Conservation (phyloP, 164 flowering plant species). For the Piper longum region DNA sequence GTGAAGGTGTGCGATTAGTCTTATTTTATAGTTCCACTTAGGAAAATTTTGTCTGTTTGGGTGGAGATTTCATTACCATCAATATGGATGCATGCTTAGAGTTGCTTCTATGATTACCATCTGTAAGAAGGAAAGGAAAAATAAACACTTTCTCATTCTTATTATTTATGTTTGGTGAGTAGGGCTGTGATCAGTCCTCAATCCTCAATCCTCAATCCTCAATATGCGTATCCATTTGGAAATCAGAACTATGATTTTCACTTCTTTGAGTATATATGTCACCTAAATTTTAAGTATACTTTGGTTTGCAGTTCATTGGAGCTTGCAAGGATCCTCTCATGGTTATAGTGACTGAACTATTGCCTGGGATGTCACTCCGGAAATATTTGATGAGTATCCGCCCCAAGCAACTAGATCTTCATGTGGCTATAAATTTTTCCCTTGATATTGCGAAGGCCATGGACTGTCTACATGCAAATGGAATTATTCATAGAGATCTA, state of each 20-base stretch:
- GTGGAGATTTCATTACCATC: no score
- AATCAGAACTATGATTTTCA: neutral
- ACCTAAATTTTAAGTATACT: neutral
- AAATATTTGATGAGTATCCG: conserved; percentile 58
- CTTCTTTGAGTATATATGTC: no score
- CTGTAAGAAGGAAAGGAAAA: no score
- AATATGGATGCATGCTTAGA: no score
- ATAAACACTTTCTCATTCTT: no score
- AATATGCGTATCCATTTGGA: no score
- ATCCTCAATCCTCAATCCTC: no score
- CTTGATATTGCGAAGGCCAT: conserved; percentile 82
- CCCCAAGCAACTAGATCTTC: conserved; percentile 49
- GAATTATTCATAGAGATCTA: conserved; percentile 89
- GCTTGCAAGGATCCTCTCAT: conserved; percentile 87
- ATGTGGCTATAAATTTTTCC: conserved; percentile 55
- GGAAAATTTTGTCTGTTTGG: neutral
- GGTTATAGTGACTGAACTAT: conserved; percentile 80
- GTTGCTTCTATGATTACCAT: no score
- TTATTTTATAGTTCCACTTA: neutral
- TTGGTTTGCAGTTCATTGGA: conserved; percentile 67
- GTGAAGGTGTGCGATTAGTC: conserved; percentile 40
- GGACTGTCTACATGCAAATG: conserved; percentile 93
- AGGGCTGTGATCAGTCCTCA: no score
- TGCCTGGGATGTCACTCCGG: conserved; percentile 88
- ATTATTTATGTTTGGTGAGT: no score